Evolutionary conservation across 768 basidiomycete genomes (phyloP), one percentile per base, ranked within the genome.

Genomic region (Russula virescens): DNA sequence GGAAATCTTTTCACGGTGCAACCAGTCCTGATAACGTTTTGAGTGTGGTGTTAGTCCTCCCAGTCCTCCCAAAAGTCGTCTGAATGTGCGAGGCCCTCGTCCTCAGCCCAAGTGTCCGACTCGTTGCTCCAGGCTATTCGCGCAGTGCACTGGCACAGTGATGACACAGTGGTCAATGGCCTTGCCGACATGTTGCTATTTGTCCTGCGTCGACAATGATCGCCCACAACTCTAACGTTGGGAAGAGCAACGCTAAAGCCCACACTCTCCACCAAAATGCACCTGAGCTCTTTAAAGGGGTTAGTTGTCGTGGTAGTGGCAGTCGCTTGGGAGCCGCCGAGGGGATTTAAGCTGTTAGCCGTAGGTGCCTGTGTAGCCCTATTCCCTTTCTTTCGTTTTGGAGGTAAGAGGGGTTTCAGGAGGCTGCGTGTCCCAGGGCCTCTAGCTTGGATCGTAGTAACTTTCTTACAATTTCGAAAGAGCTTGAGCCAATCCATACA

Each of bases 271-370:
- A 63, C 18, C n/a, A 46, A 35, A 21, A 63, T 50, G 4, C 50
- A 47, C 7, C 18, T 58, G 50, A 63, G 46, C n/a, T 53, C 52
- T 4, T 50, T 56, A 26, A 63, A 62, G 13, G 38, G 38, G n/a
- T n/a, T n/a, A n/a, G n/a, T n/a, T n/a, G n/a, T n/a, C n/a, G n/a
- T n/a, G 13, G 38, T 5, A 11, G 38, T 11, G 6, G 38, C 8
- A 31, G 31, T 31, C 31, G 10, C 13, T 2, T 11, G 13, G 8
- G 38, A 9, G 38, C 38, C 2, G 6, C 38, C 38, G 31, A 23
- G 10, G 21, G 13, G 2, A 28, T 31, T 31, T n/a, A n/a, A n/a
- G 13, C n/a, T n/a, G 16, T 6, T 23, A 5, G 46, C 35, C n/a
- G n/a, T n/a, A n/a, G 47, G 52, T 3, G 35, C 11, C 11, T 14